phyloP scores from a whole-genome alignment of 139 green algal species.

The Mychonastes homosphaera region DNA sequence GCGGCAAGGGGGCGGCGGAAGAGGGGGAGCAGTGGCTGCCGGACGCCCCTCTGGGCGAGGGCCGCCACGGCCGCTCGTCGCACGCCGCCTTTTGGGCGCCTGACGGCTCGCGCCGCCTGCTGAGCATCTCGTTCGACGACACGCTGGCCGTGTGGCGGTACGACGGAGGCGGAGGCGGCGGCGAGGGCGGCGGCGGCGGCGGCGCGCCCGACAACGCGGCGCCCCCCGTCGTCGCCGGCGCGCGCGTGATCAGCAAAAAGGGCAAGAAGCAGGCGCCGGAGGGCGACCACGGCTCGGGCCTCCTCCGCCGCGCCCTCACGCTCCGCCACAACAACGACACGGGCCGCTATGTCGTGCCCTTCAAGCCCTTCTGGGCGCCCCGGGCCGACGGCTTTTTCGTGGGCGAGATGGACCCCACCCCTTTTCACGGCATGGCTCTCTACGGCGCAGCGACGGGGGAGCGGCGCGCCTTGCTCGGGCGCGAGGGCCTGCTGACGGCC shows the following conservation, averaged over 20 bases:
- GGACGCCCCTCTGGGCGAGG: no score
- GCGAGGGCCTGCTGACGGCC: constrained; percentile 26
- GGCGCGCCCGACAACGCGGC: no score
- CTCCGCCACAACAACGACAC: constrained; percentile 41
- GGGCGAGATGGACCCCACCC: constrained; percentile 33
- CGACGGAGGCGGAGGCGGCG: not conserved
- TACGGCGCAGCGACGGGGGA: not conserved
- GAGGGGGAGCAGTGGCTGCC: no score
- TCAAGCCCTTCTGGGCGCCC: constrained; percentile 28
- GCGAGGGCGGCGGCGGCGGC: no score
- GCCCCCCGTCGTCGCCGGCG: no score
- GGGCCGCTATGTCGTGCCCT: constrained; percentile 29
- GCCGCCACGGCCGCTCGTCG: no score
- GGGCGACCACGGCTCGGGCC: not conserved
- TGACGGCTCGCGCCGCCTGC: constrained; percentile 38
- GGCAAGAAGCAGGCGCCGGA: constrained; percentile 1
- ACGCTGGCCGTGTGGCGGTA: constrained; percentile 47
- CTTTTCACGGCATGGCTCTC: constrained; percentile 25
- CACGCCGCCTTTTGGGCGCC: constrained; percentile 52
- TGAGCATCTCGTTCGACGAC: constrained; percentile 55
- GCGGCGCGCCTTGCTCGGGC: not conserved
- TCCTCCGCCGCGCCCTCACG: not conserved
- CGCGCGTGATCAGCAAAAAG: no score
- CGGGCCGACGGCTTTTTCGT: constrained; percentile 15
- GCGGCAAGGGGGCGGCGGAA: no score